These are phyloP conservation scores for Ceratobasidium sp. DNA, from an alignment of 1,284 basidiomycete genomes.

Conservation along the genomic window DNA sequence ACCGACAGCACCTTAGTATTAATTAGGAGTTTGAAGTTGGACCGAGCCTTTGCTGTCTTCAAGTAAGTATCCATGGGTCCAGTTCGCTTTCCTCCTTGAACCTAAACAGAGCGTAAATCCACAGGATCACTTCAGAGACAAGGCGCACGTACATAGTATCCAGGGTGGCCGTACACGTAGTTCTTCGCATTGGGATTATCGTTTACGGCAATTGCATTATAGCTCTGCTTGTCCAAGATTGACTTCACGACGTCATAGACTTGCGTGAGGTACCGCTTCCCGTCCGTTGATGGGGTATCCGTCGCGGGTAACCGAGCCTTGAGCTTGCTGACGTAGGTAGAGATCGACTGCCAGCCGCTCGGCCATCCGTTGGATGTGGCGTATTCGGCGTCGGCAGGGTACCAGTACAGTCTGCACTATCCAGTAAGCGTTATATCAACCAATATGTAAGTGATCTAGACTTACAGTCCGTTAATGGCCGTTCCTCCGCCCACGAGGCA, in stretches of 20 bases:
- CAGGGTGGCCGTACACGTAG: conserved; percentile 14
- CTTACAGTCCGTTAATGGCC: conserved; percentile 70
- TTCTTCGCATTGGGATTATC: conserved; percentile 46
- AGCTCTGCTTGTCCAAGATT: conserved; percentile 63
- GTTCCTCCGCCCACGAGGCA: conserved; percentile 71
- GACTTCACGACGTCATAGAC: conserved; percentile 59
- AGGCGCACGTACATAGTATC: neutral
- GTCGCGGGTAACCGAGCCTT: conserved; percentile 65
- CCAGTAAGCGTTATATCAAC: conserved; percentile 22
- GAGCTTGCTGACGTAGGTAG: conserved; percentile 62
- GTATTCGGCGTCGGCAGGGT: conserved; percentile 61
- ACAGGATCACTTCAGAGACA: neutral
- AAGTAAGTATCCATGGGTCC: conserved; percentile 71
- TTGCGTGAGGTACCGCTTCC: conserved; percentile 68
- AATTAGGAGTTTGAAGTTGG: conserved; percentile 64
- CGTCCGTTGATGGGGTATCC: conserved; percentile 68
- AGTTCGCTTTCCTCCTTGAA: conserved; percentile 66
- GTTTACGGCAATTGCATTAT: conserved; percentile 65
- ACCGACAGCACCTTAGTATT: conserved; percentile 64
- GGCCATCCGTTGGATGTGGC: conserved; percentile 65
- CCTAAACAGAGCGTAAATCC: conserved; percentile 52
- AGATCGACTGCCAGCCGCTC: conserved; percentile 63
- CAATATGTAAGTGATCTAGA: conserved; percentile 40
- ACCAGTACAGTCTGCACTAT: conserved; percentile 63
- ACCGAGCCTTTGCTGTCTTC: conserved; percentile 62